Evolutionary conservation across 1,139 yeast species (phyloP).

Genomic region (Scheffersomyces lignicola): DNA sequence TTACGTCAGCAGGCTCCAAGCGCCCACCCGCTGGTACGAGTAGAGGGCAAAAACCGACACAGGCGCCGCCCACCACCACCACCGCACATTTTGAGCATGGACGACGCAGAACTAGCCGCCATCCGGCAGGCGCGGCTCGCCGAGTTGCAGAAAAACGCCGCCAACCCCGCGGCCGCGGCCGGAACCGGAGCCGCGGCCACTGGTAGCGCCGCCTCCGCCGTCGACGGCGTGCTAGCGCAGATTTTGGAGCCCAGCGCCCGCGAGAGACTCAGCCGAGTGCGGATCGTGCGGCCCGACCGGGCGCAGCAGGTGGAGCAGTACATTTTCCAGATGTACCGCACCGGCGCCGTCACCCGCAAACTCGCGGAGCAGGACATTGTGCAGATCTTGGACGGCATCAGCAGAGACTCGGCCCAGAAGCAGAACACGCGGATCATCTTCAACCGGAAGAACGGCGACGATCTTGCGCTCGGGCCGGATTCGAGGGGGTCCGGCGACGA

Average conservation of each 20-base stretch:
- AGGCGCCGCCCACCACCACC: neutral
- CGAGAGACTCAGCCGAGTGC: constrained; percentile 82
- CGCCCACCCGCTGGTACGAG: too few relatives aligned
- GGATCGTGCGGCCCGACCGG: constrained; percentile 88
- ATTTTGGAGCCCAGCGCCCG: constrained; percentile 79
- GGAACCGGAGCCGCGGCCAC: constrained; percentile 14
- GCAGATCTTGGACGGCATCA: constrained; percentile 76
- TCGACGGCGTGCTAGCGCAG: constrained; percentile 52
- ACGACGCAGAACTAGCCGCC: constrained; percentile 82
- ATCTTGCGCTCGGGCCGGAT: too few relatives aligned
- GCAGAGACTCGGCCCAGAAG: constrained; percentile 70
- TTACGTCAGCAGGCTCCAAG: too few relatives aligned
- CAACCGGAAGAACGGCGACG: constrained; percentile 22
- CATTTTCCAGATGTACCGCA: constrained; percentile 67
- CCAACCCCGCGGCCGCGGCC: constrained; percentile 33
- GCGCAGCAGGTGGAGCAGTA: constrained; percentile 90
- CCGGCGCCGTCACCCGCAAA: constrained; percentile 75
- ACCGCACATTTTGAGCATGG: constrained; percentile 35
- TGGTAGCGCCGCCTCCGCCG: constrained; percentile 35
- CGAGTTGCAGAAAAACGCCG: constrained; percentile 65
- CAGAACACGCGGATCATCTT: constrained; percentile 60
- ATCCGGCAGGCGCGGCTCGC: constrained; percentile 85
- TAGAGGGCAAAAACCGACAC: too few relatives aligned
- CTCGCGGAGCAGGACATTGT: constrained; percentile 80
- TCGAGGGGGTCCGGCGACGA: too few relatives aligned